Base-by-base conservation (phyloP, 352 stramenopile species). In the Pythium biforme region DNA sequence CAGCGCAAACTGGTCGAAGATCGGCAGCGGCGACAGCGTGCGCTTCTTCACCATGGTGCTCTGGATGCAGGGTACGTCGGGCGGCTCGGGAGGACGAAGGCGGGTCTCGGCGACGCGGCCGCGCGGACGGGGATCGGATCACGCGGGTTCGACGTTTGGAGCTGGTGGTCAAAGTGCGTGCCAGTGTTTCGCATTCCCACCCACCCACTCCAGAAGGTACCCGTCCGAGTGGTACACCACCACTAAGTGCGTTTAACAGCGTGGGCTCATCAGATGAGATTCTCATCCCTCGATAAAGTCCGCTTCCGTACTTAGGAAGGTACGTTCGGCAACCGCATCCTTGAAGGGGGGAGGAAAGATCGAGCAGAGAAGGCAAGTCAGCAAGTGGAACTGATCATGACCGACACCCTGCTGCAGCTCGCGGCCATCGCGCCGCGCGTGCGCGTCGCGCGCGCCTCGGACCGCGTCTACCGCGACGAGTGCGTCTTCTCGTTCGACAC, bases 401-500 rank as follows among this genome's bases (percentile, higher is more conserved):
- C 15, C 10, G 23, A 34, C 23, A 19, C 19, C 25, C 39, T 25
- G 37, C 15, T 27, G 27, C 46, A 49, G 41, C 33, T 62, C 10
- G 29, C 29, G 43, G 22, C 45, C 14, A 53, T 74, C 14, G 68
- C 74, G 14, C 54, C 73, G 20, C 69, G 59, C 40, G 79, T 83
- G 43, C 75, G 78, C 56, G 55, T 91, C 9, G 77, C 85, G 34
- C 72, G 72, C 26, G 75, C 73, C 27, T 75, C 74, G 8, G 80
- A 90, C 58, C 77, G 81, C 56, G 97, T 99, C 41, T 98, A 94
- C 70, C 97, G 98, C 57, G 96, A 98, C 47, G 97, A 99, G 77
- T 99, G 97, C 77, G 90, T 96, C 45, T 98, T 98, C 67, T 98
- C 89, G 19, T 99, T 99, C 72, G 91, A 99, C 71, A 97, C 88